Base-by-base conservation (phyloP, 768 basidiomycete genomes). In the Lanmaoa pseudosensibilis region DNA sequence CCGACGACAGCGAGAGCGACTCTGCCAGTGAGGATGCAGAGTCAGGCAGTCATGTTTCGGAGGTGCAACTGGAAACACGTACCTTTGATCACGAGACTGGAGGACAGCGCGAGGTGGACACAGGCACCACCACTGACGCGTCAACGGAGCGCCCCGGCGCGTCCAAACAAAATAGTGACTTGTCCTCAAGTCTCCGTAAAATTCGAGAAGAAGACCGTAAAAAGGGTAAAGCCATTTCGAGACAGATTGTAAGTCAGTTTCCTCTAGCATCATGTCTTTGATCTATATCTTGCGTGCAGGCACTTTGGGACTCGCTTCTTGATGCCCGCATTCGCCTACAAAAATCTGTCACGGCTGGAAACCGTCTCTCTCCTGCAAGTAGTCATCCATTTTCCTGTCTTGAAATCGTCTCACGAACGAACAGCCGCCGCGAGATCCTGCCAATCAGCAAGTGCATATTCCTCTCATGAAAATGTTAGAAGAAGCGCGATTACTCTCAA, bases 261-360 rank as follows among this genome's bases (percentile, higher is more conserved):
- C 49, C 12, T 59, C 48, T 52, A 25, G 49, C 2, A 27, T 40
- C 19, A 16, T 46, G 25, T 34, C 47, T 50, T n/a, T 45, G 46
- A 60, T 57, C 47, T 48, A 44, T 46, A 54, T 40, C 27, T 50
- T 32, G 48, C 32, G 11, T 53, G 25, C 56, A 98, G 94, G 77
- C 79, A 3, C 72, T 94, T 36, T 97, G 93, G 90, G 93, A 98
- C 69, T 78, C 81, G 5, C 77, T 98, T 37, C 79, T 98, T 30
- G 92, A 97, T 68, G 84, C 90, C n/a, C 84, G 96, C 36, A 98
- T 98, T 69, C 86, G 86, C 25, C 72, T 97, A 43, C 96, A 98
- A 74, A 98, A 94, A 75, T 82, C 87, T 23, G 77, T 85, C 44
- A 65, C 77, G 2, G 76, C 86, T 12, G 78, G 85, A 7, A 90